These are phyloP conservation scores for Candida morakotiae DNA, from an alignment of 805 yeast genomes.

Conservation along the genomic window DNA sequence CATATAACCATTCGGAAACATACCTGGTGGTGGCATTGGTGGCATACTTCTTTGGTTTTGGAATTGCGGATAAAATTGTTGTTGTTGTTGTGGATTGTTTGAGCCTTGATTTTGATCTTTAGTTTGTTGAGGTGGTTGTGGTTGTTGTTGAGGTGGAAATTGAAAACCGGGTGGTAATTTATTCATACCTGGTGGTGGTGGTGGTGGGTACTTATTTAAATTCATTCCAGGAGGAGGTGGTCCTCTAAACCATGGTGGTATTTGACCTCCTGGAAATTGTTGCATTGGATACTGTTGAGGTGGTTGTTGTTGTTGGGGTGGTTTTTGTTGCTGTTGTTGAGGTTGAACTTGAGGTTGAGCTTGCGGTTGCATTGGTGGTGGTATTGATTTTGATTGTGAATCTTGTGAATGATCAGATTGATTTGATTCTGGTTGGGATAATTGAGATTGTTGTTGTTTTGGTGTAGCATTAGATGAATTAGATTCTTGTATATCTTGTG, in stretches of 20 bases:
- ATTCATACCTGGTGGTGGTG: constrained; percentile 4
- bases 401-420: too few species aligned
- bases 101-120: background rate
- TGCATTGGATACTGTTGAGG: constrained; percentile 4
- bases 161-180: constrained; percentile 25
- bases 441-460: too few species aligned
- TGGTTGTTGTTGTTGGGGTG: constrained; percentile 6
- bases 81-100: constrained; percentile 4
- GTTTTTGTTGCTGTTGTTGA: constrained; percentile 5
- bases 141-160: constrained; percentile 10
- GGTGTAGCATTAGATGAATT: background rate
- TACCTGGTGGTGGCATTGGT: constrained; percentile 28
- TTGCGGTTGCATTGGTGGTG: background rate
- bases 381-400: too few species aligned
- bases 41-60: constrained; percentile 4
- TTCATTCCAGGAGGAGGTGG: constrained; percentile 2
- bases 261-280: constrained; percentile 10
- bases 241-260: constrained; percentile 24
- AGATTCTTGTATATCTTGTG: background rate
- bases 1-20: constrained; percentile 28
- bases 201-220: constrained; percentile 1
- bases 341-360: background rate
- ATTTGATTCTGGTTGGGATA: too few species aligned
- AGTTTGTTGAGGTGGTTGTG: constrained; percentile 10
- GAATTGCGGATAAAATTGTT: constrained; percentile 9